Conservation (phyloP, 2,329 filamentous ascomycete genomes). For the Coniochaeta sp. region DNA sequence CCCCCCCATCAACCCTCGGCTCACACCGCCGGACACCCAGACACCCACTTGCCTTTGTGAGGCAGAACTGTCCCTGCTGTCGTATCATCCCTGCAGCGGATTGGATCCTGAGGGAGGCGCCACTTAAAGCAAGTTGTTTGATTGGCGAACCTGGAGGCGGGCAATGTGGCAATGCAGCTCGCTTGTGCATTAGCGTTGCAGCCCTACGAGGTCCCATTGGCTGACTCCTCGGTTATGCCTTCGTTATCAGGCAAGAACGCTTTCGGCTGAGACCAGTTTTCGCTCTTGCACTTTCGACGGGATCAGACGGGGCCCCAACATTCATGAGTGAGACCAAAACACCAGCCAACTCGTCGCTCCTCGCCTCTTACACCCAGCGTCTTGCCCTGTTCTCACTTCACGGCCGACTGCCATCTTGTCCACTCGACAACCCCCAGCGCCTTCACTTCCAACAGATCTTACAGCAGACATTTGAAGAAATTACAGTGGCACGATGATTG, state of each 20-base stretch:
- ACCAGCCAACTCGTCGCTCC: background rate
- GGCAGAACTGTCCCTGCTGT: background rate
- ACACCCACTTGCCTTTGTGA: background rate
- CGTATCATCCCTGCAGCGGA: background rate
- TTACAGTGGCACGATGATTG: slow-evolving; percentile 16
- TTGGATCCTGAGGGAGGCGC: background rate
- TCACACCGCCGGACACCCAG: no score
- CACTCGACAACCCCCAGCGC: background rate
- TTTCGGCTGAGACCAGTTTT: slow-evolving; percentile 1
- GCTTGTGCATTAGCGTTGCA: background rate
- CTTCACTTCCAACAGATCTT: background rate
- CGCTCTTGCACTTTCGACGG: background rate
- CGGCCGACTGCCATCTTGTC: background rate
- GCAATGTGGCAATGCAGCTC: background rate
- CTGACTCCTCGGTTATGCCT: background rate
- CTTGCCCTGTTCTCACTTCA: background rate
- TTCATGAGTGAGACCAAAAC: background rate
- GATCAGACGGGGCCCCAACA: background rate
- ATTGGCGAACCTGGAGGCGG: background rate
- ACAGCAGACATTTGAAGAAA: slow-evolving; percentile 4
- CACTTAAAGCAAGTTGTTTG: background rate
- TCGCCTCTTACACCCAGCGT: background rate
- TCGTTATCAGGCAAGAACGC: background rate
- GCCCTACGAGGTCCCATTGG: background rate
- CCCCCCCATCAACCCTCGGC: background rate